Evolutionary conservation across 768 basidiomycete species (phyloP), one percentile per base, ranked within the genome.

Genomic region (Clavaria fumosa): DNA sequence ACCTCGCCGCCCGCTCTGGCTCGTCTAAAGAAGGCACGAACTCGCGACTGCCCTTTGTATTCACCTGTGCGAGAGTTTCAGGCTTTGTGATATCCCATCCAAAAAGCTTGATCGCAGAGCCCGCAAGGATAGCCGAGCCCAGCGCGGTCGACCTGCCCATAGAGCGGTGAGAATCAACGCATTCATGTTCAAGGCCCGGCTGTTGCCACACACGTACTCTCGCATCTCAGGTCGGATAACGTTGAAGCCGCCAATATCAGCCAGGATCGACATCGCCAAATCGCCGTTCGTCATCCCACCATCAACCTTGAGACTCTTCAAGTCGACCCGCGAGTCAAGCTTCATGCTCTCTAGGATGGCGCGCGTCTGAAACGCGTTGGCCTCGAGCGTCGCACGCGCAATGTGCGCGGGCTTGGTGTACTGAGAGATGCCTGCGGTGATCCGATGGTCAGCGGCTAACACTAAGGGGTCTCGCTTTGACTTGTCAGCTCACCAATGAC

Each of bases 271-370:
- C 89, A 93, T 86, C 40, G 78, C 83, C 20, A 83, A 56, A 51
- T 93, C 86, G 23, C 85, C 84, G 46, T 91, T 93, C 7, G 90
- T 95, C 82, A 95, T 91, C 11, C 90, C 89, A n/a, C 95, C 95
- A 55, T 97, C 95, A 23, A 99, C 93, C 55, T 81, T 91, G 45
- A 99, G 74, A 47, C 81, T 70, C 51, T 79, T 77, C 38, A 95
- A 67, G 33, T 82, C 75, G 4, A 66, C 63, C 11, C 69, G 70
- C n/a, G 84, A 80, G 59, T 99, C 93, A 38, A 82, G 61, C 53
- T 83, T 78, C 82, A 99, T 99, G 50, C 84, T 81, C 54, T 96
- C 89, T 34, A 97, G 69, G 47, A 99, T 85, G 5, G 88, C 95
- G 40, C 83, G 75, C 9, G 93, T 95, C 58, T 96, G 91, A 65